Evolutionary conservation across 768 basidiomycete genomes (phyloP), one percentile per base, ranked within the genome.

Genomic region (Gloeopeniophorella convolvens): DNA sequence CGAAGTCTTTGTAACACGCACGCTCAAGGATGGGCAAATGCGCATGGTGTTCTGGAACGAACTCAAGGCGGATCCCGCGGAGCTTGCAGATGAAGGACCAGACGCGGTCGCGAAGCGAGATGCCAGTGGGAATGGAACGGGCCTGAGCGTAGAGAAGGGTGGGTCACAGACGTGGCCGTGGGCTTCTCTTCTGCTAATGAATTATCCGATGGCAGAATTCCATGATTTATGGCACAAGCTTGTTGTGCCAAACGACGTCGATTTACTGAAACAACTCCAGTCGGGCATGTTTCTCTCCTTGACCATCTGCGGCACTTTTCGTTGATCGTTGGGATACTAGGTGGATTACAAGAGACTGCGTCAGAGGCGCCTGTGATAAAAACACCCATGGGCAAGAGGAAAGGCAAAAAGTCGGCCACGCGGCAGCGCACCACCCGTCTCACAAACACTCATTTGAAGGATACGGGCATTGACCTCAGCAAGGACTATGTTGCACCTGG

Each of bases 11-110:
- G 86, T 91, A n/a, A 93, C 87, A 15, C 76, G 91, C 37, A 88
- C 88, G 0, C 69, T 77, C 41, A 93, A 90, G 62, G 89, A 93
- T 59, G 85, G 85, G 0, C 83, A 88, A 57, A 68, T 87, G 62
- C 76, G 83, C 44, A 85, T 87, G 80, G 89, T 90, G 1, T 91
- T 90, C 59, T 92, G 85, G 83, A 93, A 93, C 56, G 89, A 93
- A 65, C 77, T 91, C 52, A 86, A 87, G 60, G 81, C 84, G 1
- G 79, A 73, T 15, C 53, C 48, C 27, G 43, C 54, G 4, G 43
- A 50, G 5, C 36, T 55, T 7, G 39, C 36, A 18, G 53, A 55
- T 30, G 56, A 55, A 33, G 52, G 49, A 4, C 34, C 39, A 5
- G 56, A 56, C 4, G 50, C 35, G 15, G 43, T 53, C 23, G 12